Evolutionary conservation across 1,284 basidiomycete species (phyloP).

Genomic region (Ceratobasidium sp.): DNA sequence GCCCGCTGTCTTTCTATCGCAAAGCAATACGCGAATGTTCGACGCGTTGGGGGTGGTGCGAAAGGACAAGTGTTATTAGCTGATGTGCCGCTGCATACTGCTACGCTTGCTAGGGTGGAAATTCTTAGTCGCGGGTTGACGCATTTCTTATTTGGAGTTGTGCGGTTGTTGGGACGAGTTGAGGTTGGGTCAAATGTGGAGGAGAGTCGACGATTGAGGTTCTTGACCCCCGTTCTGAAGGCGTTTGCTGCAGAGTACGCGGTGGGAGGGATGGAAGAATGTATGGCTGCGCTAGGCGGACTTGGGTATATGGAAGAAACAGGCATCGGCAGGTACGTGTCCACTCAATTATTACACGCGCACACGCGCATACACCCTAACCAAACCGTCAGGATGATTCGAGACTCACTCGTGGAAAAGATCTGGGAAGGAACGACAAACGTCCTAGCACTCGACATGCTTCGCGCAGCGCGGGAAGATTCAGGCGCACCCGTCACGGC

Average conservation of each 20-base stretch:
- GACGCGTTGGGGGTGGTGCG: conserved; percentile 59
- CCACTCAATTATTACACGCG: no score
- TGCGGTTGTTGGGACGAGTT: conserved; percentile 71
- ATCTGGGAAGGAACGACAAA: conserved; percentile 85
- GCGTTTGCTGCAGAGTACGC: conserved; percentile 78
- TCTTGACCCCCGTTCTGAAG: conserved; percentile 80
- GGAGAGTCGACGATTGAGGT: conserved; percentile 69
- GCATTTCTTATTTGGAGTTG: conserved; percentile 73
- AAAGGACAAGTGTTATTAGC: conserved; percentile 63
- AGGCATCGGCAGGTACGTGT: conserved; percentile 69
- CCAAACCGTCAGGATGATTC: conserved; percentile 63
- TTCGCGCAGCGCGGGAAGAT: conserved; percentile 65
- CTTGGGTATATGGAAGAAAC: conserved; percentile 89
- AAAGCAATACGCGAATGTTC: conserved; percentile 70
- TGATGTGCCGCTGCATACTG: conserved; percentile 72
- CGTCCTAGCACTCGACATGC: conserved; percentile 76
- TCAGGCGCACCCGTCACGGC: conserved; percentile 4
- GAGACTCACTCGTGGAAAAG: conserved; percentile 79
- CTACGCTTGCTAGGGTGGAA: conserved; percentile 70
- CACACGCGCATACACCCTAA: background rate
- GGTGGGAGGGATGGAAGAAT: conserved; percentile 74
- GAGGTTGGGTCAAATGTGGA: conserved; percentile 69
- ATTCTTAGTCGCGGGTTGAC: conserved; percentile 74
- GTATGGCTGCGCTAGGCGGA: conserved; percentile 81
- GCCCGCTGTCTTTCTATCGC: conserved; percentile 75